Evolutionary conservation across 768 basidiomycete species (phyloP), one percentile per base, ranked within the genome.

Genomic region (Kwoniella sp.): DNA sequence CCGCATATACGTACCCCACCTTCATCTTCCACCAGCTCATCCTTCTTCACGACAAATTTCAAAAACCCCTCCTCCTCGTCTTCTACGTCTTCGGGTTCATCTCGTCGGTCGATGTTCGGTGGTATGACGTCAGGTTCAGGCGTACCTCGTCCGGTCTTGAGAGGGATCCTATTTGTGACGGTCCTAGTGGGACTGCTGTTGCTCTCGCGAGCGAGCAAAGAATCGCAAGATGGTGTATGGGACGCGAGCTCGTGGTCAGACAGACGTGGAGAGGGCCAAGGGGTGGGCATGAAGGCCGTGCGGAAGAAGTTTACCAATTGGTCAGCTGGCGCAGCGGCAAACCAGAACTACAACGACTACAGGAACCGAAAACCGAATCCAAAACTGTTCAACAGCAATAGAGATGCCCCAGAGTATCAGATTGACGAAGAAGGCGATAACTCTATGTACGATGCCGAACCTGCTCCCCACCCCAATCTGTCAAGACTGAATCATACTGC

Each of bases 191-290:
- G 56, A 20, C 37, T 66, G 11, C 28, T 63, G 55, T 28, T 47
- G 34, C 28, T 63, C 5, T 30, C 53, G 1, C 50, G 30, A 23
- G 55, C 41, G 7, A 59, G 38, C 20, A 57, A 22, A 62, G 29
- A 53, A 4, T 41, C 65, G 9, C 62, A 66, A 56, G 68, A 69
- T 55, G 74, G 71, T 5, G 58, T 68, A 54, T 75, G 74, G 74
- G 74, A 75, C 56, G 74, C 72, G 1, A 73, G 71, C 17, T 64
- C 61, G 2, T 73, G 56, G 45, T 56, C 65, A 22, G 71, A 73
- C 45, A 28, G 71, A 41, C 47, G 71, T 26, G 55, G 47, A 20
- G 13, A 38, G 17, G 28, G 13, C 7, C 56, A 55, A n/a, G 50
- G 55, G n/a, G 51, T 63, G 0, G 51, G 63, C 12, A 34, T 67